Conservation (phyloP, 1,139 yeast species). For the Wickerhamomyces sp. region DNA sequence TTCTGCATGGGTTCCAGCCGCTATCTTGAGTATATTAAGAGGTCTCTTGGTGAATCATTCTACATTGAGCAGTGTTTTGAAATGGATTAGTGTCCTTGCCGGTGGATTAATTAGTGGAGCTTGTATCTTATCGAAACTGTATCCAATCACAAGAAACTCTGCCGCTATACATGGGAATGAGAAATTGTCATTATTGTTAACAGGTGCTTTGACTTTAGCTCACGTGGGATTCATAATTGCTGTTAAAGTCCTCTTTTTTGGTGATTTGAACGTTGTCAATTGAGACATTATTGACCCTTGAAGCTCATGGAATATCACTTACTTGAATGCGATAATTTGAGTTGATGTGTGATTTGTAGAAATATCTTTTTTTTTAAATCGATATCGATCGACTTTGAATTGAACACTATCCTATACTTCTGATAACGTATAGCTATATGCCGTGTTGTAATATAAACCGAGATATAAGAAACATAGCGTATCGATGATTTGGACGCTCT, state of each 20-base stretch:
- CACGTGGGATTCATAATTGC: constrained; percentile 24
- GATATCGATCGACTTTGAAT: too few relatives aligned
- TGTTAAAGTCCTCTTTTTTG: constrained; percentile 24
- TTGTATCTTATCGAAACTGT: constrained; percentile 17
- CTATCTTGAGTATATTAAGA: constrained; percentile 43
- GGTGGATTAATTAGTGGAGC: constrained; percentile 23
- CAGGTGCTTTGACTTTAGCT: constrained; percentile 14
- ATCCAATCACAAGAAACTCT: constrained; percentile 18
- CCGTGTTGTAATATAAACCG: not conserved
- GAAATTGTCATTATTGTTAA: constrained; percentile 10
- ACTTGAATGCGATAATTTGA: not conserved
- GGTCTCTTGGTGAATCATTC: constrained; percentile 20
- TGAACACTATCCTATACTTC: too few relatives aligned
- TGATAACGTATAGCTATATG: not conserved
- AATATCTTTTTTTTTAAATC: too few relatives aligned
- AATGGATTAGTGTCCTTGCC: constrained; percentile 21
- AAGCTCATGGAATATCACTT: not conserved
- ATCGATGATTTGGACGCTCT: too few relatives aligned
- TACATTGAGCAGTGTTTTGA: constrained; percentile 15
- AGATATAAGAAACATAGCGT: not conserved
- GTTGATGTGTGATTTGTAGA: not conserved
- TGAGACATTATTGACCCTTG: not conserved
- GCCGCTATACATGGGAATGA: constrained; percentile 13
- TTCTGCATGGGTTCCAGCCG: constrained; percentile 74
- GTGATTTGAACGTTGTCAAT: constrained; percentile 22